Percentiles rank a stretch among this genome's conserved stretches.
phyloP scores from a whole-genome alignment of 768 basidiomycete genomes.

The Xerocomus potaroensis region DNA sequence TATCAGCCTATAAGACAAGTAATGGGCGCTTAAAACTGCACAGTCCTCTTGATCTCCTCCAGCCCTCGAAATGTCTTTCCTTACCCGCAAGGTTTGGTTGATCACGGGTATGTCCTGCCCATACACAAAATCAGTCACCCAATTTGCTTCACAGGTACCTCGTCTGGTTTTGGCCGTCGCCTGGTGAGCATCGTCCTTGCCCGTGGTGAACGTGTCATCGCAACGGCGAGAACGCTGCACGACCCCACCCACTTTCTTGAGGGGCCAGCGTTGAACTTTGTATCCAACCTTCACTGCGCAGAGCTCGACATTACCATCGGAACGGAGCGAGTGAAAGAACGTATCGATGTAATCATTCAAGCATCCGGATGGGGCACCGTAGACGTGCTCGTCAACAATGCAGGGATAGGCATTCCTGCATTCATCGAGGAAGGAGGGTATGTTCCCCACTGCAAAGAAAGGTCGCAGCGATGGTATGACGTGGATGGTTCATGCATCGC shows the following conservation, averaged over 20 bases:
- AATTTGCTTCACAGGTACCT: too few relatives aligned
- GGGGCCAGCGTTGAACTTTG: not conserved
- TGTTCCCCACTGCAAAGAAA: constrained; percentile 11
- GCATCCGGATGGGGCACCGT: constrained; percentile 45
- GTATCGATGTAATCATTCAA: constrained; percentile 38
- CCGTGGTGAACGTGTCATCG: constrained; percentile 61
- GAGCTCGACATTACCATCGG: constrained; percentile 52
- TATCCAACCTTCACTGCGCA: constrained; percentile 37
- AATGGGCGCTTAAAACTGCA: too few relatives aligned
- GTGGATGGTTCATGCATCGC: not conserved
- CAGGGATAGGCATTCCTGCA: constrained; percentile 43
- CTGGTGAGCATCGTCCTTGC: constrained; percentile 43
- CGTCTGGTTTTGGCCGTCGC: constrained; percentile 56
- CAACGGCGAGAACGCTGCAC: constrained; percentile 45
- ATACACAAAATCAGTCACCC: too few relatives aligned
- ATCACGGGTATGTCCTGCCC: not conserved
- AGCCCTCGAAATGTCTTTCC: too few relatives aligned
- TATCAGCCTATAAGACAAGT: too few relatives aligned
- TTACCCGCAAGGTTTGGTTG: too few relatives aligned
- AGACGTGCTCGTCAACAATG: constrained; percentile 65
- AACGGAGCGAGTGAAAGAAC: constrained; percentile 37
- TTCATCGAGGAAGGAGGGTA: constrained; percentile 59
- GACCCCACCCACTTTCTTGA: not conserved
- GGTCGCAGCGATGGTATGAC: not conserved
- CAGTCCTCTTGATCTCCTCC: too few relatives aligned